Conservation (phyloP, 768 basidiomycete genomes). For the Infundibulicybe gibba region DNA sequence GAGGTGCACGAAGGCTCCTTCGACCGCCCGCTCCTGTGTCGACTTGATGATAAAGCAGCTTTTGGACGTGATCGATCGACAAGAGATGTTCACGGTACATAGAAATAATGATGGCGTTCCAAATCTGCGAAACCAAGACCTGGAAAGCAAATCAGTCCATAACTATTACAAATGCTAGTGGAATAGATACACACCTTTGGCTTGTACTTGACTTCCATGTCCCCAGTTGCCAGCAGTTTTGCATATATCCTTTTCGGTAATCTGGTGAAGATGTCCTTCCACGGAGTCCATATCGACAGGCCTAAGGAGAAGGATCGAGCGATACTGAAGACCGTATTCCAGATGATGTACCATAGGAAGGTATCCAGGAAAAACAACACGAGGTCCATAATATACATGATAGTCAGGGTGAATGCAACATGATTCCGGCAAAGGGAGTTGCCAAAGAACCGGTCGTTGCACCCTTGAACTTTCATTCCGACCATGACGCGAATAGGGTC, state of each 20-base stretch:
- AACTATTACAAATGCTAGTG: background rate
- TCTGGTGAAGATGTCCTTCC: constrained; percentile 95
- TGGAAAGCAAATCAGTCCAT: constrained; percentile 22
- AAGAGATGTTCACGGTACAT: constrained; percentile 99
- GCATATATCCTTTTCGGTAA: constrained; percentile 96
- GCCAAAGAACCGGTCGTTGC: constrained; percentile 85
- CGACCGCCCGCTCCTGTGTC: constrained; percentile 77
- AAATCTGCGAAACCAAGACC: constrained; percentile 98
- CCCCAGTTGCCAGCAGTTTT: constrained; percentile 87
- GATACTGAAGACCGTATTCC: constrained; percentile 95
- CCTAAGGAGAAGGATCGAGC: constrained; percentile 86
- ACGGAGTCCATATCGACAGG: constrained; percentile 98
- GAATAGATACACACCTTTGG: constrained; percentile 71
- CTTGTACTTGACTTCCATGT: constrained; percentile 99
- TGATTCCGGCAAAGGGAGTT: constrained; percentile 85
- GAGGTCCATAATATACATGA: constrained; percentile 99
- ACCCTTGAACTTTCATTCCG: constrained; percentile 92
- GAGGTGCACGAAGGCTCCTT: constrained; percentile 89
- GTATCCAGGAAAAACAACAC: constrained; percentile 99
- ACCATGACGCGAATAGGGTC: constrained; percentile 95
- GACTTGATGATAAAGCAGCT: constrained; percentile 95
- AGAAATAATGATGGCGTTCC: constrained; percentile 99
- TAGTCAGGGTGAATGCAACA: constrained; percentile 89
- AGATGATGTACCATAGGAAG: constrained; percentile 99
- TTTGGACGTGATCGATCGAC: constrained; percentile 98